phyloP scores from a whole-genome alignment of 441 rosid genomes.

The Capsella rubella region DNA sequence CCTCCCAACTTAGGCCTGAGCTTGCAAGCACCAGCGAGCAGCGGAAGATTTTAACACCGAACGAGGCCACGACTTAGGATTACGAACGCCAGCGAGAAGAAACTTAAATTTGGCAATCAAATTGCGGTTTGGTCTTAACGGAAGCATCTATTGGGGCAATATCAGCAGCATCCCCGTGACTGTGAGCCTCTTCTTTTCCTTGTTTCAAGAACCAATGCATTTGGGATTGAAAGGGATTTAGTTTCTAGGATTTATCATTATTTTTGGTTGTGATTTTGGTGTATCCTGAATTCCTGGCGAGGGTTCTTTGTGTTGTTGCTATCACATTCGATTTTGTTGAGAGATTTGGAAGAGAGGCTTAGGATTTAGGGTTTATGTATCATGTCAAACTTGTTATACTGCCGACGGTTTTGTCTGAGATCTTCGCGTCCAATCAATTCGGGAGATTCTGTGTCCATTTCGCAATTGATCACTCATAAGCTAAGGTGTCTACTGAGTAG shows the following conservation, averaged over 20 bases:
- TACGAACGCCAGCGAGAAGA: neutral
- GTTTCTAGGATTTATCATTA: neutral
- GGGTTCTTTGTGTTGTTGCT: neutral
- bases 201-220: slow-evolving; percentile 2
- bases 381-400: slow-evolving; percentile 24
- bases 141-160: neutral
- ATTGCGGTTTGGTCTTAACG: neutral
- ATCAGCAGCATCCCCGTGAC: slow-evolving; percentile 8
- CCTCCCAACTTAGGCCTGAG: neutral
- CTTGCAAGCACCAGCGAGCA: neutral
- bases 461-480: neutral
- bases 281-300: neutral
- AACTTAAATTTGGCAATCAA: neutral
- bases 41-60: neutral
- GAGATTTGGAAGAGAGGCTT: neutral
- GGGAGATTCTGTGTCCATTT: slow-evolving; percentile 5
- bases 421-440: neutral
- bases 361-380: slow-evolving; percentile 9
- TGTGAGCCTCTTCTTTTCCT: neutral
- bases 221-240: neutral
- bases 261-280: neutral
- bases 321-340: neutral
- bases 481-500: slow-evolving; percentile 13
- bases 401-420: neutral
- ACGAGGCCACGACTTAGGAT: neutral